phyloP scores from a whole-genome alignment of 192 early-diverging fungal species.

The Funneliformis geosporum region DNA sequence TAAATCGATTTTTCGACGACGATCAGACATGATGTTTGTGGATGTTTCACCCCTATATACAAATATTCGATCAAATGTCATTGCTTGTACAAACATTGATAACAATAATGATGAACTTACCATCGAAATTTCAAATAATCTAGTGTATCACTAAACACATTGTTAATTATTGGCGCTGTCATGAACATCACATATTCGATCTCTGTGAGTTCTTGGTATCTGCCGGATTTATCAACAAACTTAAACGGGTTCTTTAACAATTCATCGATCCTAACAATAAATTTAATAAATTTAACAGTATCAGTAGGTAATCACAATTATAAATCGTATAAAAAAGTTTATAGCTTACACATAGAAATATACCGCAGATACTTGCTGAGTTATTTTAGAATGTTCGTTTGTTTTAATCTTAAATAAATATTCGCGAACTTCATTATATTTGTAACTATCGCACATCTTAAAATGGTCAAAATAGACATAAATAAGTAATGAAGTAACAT shows the following conservation, averaged over 20 bases:
- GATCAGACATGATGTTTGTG: not conserved
- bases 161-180: slow-evolving; percentile 13
- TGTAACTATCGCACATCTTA: slow-evolving; percentile 3
- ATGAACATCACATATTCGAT: slow-evolving; percentile 26
- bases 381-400: not conserved
- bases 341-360: slow-evolving; percentile 25
- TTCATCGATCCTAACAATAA: slow-evolving; percentile 30
- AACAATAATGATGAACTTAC: slow-evolving; percentile 21
- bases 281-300: slow-evolving; percentile 28
- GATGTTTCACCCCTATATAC: not conserved
- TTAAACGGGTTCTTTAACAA: slow-evolving; percentile 21
- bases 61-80: too few relatives aligned
- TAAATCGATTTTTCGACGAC: slow-evolving; percentile 3
- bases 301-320: slow-evolving; percentile 13
- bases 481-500: slow-evolving; percentile 12
- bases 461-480: slow-evolving; percentile 15
- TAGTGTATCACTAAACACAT: slow-evolving; percentile 15
- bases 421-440: slow-evolving; percentile 16
- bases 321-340: not conserved
- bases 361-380: slow-evolving; percentile 6
- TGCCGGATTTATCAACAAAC: slow-evolving; percentile 12
- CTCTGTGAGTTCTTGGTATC: slow-evolving; percentile 1
- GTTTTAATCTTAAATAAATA: slow-evolving; percentile 30
- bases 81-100: not conserved
- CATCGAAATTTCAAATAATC: slow-evolving; percentile 15